These are phyloP conservation scores for Termitomyces sp. DNA, from an alignment of 768 basidiomycete genomes.

Conservation along the genomic window DNA sequence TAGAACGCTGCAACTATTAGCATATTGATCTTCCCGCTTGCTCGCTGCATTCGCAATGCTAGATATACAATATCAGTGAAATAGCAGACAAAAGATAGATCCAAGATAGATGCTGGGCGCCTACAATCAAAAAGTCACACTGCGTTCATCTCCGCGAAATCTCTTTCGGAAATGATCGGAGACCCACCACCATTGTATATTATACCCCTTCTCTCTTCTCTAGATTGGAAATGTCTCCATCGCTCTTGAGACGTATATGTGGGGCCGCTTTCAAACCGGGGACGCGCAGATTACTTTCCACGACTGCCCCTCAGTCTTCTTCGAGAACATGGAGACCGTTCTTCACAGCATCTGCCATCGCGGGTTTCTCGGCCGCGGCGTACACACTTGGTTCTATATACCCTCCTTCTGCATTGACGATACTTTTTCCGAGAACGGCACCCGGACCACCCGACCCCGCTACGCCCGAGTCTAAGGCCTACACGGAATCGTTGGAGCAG, in stretches of 20 bases:
- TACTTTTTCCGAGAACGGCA: slow-evolving; percentile 75
- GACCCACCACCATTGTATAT: too few species aligned
- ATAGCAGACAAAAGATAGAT: too few species aligned
- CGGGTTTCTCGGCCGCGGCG: slow-evolving; percentile 36
- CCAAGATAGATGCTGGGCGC: too few species aligned
- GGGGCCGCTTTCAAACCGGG: slow-evolving; percentile 2
- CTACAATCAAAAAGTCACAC: too few species aligned
- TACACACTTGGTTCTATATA: slow-evolving; percentile 66
- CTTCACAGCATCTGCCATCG: slow-evolving; percentile 25
- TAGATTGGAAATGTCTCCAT: slow-evolving; percentile 9
- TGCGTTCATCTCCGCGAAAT: too few species aligned
- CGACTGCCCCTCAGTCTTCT: slow-evolving; percentile 10
- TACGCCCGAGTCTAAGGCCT: slow-evolving; percentile 56
- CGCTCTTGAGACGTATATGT: slow-evolving; percentile 11
- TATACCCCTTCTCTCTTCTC: slow-evolving; percentile 5
- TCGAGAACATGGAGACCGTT: slow-evolving; percentile 23
- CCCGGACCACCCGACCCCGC: slow-evolving; percentile 65
- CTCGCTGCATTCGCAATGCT: too few species aligned
- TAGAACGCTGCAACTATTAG: not conserved
- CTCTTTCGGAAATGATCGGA: too few species aligned
- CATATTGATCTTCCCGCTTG: too few species aligned
- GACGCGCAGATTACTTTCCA: slow-evolving; percentile 7
- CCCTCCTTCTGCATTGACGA: slow-evolving; percentile 61
- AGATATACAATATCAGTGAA: too few species aligned
- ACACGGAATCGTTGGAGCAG: slow-evolving; percentile 62